phyloP scores from a whole-genome alignment of 257 asterid species.

The Osmanthus fragrans region DNA sequence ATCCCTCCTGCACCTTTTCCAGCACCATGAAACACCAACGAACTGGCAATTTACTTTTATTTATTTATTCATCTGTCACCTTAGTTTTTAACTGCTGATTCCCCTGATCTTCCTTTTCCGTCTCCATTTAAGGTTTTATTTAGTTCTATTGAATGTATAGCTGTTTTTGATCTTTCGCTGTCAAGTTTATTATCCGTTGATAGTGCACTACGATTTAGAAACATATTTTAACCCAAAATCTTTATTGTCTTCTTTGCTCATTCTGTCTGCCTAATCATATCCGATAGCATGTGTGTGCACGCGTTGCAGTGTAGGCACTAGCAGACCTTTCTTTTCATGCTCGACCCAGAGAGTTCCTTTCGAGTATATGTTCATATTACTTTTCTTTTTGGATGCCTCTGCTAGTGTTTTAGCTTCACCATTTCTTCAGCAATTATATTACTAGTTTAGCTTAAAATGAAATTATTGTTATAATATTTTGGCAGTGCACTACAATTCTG shows the following conservation, averaged over 20 bases:
- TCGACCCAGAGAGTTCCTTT: neutral
- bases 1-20: neutral
- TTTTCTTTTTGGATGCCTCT: neutral
- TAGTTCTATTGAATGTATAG: neutral
- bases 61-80: neutral
- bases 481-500: constrained; percentile 35
- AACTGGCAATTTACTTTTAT: neutral
- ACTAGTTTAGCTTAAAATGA: neutral
- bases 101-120: neutral
- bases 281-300: neutral
- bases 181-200: too few species aligned
- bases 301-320: neutral
- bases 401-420: neutral
- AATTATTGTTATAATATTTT: constrained; percentile 8
- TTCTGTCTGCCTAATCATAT: too few species aligned
- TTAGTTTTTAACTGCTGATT: neutral
- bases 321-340: neutral
- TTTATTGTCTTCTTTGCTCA: too few species aligned
- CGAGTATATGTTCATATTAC: neutral
- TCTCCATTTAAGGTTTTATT: neutral
- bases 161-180: neutral
- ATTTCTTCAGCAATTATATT: neutral
- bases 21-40: neutral
- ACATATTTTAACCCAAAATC: too few species aligned
- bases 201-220: too few species aligned